phyloP scores from a whole-genome alignment of 129 eudicot species.

The Ambrosia trifida region DNA sequence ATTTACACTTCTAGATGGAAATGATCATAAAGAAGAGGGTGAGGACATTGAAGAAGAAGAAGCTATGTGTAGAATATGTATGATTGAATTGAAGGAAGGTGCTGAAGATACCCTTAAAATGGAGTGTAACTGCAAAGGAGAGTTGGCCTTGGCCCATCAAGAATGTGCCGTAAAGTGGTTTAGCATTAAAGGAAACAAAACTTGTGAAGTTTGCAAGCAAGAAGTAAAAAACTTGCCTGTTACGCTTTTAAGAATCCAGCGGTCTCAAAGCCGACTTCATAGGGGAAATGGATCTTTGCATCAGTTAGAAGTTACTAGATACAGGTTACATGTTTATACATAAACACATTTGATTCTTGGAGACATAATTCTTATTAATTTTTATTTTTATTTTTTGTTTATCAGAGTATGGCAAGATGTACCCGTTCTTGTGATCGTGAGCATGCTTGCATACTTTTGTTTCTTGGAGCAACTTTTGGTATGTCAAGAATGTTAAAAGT shows the following conservation, averaged over 20 bases:
- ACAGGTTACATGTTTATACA: slow-evolving; percentile 52
- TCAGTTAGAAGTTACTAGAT: slow-evolving; percentile 47
- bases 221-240: slow-evolving; percentile 91
- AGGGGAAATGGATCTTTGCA: slow-evolving; percentile 50
- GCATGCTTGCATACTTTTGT: slow-evolving; percentile 98
- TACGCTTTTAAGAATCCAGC: slow-evolving; percentile 76
- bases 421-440: slow-evolving; percentile 83
- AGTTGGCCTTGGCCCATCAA: slow-evolving; percentile 85
- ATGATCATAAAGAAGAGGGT: slow-evolving; percentile 33
- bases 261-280: slow-evolving; percentile 35
- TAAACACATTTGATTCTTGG: background rate
- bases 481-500: slow-evolving; percentile 27
- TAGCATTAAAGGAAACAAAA: slow-evolving; percentile 90
- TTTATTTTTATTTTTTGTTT: slow-evolving; percentile 6
- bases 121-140: slow-evolving; percentile 98
- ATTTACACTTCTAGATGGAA: slow-evolving; percentile 47
- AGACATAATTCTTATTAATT: background rate
- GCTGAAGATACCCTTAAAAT: slow-evolving; percentile 76
- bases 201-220: slow-evolving; percentile 93
- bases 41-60: slow-evolving; percentile 87
- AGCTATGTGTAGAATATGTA: slow-evolving; percentile 96
- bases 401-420: slow-evolving; percentile 95
- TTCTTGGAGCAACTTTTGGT: slow-evolving; percentile 98
- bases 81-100: slow-evolving; percentile 86
- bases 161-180: slow-evolving; percentile 97